These are phyloP conservation scores for Pythium angustatum DNA, from an alignment of 352 stramenopile species.

Conservation along the genomic window DNA sequence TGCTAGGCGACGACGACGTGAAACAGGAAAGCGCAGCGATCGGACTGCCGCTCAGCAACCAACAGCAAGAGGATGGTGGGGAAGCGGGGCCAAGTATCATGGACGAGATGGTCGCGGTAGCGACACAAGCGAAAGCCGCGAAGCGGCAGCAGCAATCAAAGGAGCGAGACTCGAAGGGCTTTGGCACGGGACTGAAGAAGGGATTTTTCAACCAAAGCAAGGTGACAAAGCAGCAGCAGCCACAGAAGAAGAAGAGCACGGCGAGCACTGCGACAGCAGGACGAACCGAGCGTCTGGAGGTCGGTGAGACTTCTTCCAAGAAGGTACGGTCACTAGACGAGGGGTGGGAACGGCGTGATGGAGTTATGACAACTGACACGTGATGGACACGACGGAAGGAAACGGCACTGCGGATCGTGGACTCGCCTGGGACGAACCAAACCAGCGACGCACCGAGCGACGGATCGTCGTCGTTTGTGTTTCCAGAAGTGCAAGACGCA, in stretches of 20 bases:
- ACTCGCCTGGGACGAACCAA: constrained; percentile 27
- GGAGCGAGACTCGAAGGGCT: constrained; percentile 40
- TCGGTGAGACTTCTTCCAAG: constrained; percentile 9
- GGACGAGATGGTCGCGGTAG: constrained; percentile 71
- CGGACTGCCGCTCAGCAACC: constrained; percentile 30
- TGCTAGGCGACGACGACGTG: constrained; percentile 29
- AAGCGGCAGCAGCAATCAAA: constrained; percentile 50
- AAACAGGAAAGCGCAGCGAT: neutral
- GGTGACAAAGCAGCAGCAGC: constrained; percentile 1
- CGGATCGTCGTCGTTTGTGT: constrained; percentile 43
- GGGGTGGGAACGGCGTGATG: neutral
- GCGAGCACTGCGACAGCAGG: neutral
- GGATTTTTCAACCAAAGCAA: constrained; percentile 52
- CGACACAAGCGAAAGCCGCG: constrained; percentile 50
- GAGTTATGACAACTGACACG: no score
- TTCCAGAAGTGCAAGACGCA: constrained; percentile 75
- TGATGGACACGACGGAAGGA: constrained; percentile 33
- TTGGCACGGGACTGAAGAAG: constrained; percentile 70
- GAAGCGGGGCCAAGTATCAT: constrained; percentile 44
- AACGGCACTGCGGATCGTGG: constrained; percentile 41
- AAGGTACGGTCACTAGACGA: neutral
- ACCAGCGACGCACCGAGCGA: constrained; percentile 1
- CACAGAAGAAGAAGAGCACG: neutral
- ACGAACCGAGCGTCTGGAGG: constrained; percentile 6
- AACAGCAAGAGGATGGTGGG: constrained; percentile 22